These are phyloP conservation scores for Chrysanthemum seticuspe DNA, from an alignment of 129 eudicot species.

Conservation along the genomic window DNA sequence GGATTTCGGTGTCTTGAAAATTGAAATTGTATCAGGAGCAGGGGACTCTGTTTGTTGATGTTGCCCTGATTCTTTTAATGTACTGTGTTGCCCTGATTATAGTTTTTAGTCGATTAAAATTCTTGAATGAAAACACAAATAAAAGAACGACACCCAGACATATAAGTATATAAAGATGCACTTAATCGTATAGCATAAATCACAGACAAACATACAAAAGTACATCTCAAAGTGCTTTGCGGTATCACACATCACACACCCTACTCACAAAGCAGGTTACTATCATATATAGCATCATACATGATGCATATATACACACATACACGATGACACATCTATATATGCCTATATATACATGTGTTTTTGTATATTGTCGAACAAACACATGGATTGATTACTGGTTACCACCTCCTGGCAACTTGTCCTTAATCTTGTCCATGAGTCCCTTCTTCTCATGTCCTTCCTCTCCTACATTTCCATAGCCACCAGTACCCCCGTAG, in stretches of 20 bases:
- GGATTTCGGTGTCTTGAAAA: no score
- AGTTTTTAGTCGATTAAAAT: no score
- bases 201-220: neutral
- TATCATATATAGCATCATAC: constrained; percentile 3
- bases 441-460: no score
- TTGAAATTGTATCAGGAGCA: no score
- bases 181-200: neutral
- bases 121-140: no score
- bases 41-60: no score
- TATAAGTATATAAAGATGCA: neutral
- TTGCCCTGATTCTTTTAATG: no score
- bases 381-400: neutral
- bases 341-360: neutral
- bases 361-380: neutral
- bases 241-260: neutral
- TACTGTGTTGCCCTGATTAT: no score
- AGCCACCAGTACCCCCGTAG: constrained; percentile 15
- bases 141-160: no score
- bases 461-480: no score
- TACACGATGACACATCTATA: neutral
- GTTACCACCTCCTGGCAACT: constrained; percentile 39
- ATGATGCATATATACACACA: neutral
- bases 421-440: no score
- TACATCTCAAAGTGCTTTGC: neutral
- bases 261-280: constrained; percentile 11